Evolutionary conservation across 768 basidiomycete genomes (phyloP).

Genomic region (Leccinum pellstonianum): DNA sequence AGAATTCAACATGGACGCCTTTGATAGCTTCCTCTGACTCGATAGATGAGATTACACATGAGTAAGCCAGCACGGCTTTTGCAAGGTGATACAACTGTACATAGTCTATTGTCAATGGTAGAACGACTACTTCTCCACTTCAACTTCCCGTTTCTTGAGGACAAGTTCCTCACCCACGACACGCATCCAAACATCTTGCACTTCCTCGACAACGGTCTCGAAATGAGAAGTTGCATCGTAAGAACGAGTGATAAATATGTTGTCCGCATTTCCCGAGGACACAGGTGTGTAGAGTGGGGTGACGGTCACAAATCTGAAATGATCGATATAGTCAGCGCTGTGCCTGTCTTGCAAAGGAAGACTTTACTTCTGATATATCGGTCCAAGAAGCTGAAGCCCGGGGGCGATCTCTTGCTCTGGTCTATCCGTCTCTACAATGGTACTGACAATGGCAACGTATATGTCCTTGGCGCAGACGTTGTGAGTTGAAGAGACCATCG

Average conservation of each 20-base stretch:
- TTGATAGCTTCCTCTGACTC: conserved; percentile 35
- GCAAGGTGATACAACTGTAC: conserved; percentile 10
- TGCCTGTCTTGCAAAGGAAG: neutral
- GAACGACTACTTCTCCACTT: conserved; percentile 47
- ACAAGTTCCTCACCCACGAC: conserved; percentile 75
- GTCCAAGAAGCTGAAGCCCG: conserved; percentile 87
- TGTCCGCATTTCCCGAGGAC: conserved; percentile 74
- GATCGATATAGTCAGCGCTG: conserved; percentile 11
- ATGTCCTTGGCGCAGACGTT: conserved; percentile 96
- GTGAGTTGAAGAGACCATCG: conserved; percentile 95
- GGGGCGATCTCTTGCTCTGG: conserved; percentile 94
- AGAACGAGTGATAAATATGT: conserved; percentile 95
- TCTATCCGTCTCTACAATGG: conserved; percentile 91
- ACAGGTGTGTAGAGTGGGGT: conserved; percentile 89
- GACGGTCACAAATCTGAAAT: conserved; percentile 81
- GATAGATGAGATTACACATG: neutral
- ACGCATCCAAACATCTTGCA: conserved; percentile 93
- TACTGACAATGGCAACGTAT: conserved; percentile 97
- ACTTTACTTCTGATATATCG: conserved; percentile 88
- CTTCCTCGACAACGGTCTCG: conserved; percentile 97
- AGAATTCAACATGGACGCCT: conserved; percentile 85
- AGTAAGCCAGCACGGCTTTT: conserved; percentile 10
- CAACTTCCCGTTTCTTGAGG: conserved; percentile 83
- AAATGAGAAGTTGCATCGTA: conserved; percentile 99
- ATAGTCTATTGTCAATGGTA: conserved; percentile 6